These are phyloP conservation scores for Zygoascus tannicola DNA, from an alignment of 805 yeast genomes.

Conservation along the genomic window DNA sequence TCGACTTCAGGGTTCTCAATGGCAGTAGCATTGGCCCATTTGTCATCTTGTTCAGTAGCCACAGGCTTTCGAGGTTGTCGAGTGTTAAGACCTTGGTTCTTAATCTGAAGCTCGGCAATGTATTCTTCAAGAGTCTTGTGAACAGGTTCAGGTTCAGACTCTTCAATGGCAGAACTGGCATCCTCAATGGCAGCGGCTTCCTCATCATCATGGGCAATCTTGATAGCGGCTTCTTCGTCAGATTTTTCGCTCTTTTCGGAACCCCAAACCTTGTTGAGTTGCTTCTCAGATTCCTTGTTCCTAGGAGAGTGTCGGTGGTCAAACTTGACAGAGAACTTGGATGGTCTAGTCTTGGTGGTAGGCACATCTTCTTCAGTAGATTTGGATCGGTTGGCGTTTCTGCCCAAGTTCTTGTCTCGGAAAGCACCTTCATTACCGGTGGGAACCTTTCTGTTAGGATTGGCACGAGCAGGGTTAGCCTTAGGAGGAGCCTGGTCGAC, in stretches of 20 bases:
- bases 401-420: constrained; percentile 65
- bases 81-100: constrained; percentile 22
- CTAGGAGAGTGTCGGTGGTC: constrained; percentile 87
- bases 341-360: constrained; percentile 43
- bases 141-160: constrained; percentile 39
- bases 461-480: constrained; percentile 54
- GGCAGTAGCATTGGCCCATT: constrained; percentile 43
- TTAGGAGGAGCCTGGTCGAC: constrained; percentile 54
- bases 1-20: constrained; percentile 57
- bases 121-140: constrained; percentile 77
- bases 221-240: constrained; percentile 41
- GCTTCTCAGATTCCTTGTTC: constrained; percentile 77
- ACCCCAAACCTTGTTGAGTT: constrained; percentile 83
- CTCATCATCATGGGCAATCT: constrained; percentile 32
- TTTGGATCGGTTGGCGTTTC: constrained; percentile 41
- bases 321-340: constrained; percentile 23
- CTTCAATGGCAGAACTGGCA: constrained; percentile 32
- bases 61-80: constrained; percentile 35
- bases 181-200: constrained; percentile 31
- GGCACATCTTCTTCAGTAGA: constrained; percentile 11
- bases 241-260: constrained; percentile 60
- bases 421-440: constrained; percentile 82
- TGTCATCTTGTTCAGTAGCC: constrained; percentile 45
- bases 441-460: constrained; percentile 41
- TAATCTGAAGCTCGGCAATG: constrained; percentile 47